Percentiles rank a stretch among this genome's conserved stretches.
Evolutionary conservation across 306 rosid genomes (phyloP).

Genomic region (Rubus idaeus): DNA sequence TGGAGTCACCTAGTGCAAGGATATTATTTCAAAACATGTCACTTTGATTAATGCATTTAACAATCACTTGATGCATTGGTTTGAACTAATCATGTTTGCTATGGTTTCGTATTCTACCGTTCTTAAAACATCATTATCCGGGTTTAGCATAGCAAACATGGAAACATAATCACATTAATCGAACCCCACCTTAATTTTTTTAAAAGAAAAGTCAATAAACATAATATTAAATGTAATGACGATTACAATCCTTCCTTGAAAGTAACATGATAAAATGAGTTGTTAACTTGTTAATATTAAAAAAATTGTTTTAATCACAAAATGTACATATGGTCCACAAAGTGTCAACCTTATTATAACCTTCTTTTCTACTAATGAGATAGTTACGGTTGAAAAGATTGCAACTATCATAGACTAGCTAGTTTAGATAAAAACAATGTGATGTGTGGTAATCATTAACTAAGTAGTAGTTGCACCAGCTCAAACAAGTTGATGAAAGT

Average conservation of each 20-base stretch:
- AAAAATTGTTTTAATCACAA: not conserved
- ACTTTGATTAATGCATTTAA: slow-evolving; percentile 3
- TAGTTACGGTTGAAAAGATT: not conserved
- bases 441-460: not conserved
- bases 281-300: not conserved
- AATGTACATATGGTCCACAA: not conserved
- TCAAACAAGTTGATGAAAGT: not conserved
- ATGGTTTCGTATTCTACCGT: slow-evolving; percentile 2
- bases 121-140: not conserved
- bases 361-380: slow-evolving; percentile 1
- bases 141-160: slow-evolving; percentile 33
- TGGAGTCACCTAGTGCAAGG: not conserved
- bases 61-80: slow-evolving; percentile 3
- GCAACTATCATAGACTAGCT: not conserved
- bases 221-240: too few species aligned
- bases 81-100: slow-evolving; percentile 22
- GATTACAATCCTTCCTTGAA: too few species aligned
- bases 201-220: too few species aligned
- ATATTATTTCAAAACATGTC: not conserved
- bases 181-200: slow-evolving; percentile 12
- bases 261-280: not conserved
- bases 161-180: slow-evolving; percentile 30
- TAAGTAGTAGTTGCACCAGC: slow-evolving; percentile 21
- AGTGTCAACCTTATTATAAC: not conserved
- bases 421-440: not conserved